Conservation (phyloP, 78 protist genomes). For the Creolimax fragrantissima region DNA sequence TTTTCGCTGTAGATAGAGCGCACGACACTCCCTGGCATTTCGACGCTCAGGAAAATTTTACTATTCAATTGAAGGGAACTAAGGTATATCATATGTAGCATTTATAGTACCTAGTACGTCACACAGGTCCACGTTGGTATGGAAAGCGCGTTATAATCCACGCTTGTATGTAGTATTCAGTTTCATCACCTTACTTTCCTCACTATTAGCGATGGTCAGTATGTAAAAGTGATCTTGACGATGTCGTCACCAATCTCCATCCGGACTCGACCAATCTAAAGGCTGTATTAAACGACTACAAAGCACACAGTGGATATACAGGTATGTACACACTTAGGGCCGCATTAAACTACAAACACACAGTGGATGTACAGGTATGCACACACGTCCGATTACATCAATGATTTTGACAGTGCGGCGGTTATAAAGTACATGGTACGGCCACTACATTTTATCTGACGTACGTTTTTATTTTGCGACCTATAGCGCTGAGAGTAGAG, state of each 20-base stretch:
- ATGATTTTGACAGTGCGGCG: too few relatives aligned
- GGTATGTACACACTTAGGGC: neutral
- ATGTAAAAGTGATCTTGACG: neutral
- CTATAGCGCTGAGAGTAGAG: too few relatives aligned
- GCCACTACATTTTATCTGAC: too few relatives aligned
- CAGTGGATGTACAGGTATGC: neutral
- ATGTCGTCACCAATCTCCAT: neutral
- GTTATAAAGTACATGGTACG: too few relatives aligned
- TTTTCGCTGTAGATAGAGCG: neutral
- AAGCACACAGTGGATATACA: neutral
- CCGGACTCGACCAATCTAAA: neutral
- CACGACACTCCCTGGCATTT: neutral
- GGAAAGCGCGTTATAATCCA: too few relatives aligned
- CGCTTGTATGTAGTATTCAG: too few relatives aligned
- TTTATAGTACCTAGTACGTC: too few relatives aligned
- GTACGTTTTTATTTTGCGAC: too few relatives aligned
- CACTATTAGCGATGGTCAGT: neutral
- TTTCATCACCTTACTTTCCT: too few relatives aligned
- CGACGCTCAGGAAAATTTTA: neutral
- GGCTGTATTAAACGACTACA: neutral
- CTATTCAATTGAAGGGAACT: neutral
- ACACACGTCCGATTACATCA: neutral
- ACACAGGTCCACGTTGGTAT: too few relatives aligned
- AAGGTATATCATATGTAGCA: too few relatives aligned
- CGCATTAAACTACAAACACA: neutral